Percentiles rank a stretch among this genome's conserved stretches.
Evolutionary conservation across 495 filamentous ascomycete genomes (phyloP).

Genomic region (Penicillium roqueforti): DNA sequence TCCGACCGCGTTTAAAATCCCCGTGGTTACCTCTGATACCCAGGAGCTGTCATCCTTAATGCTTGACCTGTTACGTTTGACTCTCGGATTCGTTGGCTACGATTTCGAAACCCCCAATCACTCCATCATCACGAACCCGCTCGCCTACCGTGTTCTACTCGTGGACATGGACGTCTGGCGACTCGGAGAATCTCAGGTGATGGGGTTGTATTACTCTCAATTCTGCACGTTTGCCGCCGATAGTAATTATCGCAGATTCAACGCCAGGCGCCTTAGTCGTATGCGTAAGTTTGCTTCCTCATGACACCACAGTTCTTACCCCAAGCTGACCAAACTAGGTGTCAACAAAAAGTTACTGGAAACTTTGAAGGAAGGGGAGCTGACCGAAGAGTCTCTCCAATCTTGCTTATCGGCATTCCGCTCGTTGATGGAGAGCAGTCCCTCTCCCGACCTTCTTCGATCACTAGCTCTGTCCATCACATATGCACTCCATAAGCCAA

Average conservation of each 20-base stretch:
- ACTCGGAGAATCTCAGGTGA: conserved; percentile 64
- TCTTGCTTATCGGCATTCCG: conserved; percentile 75
- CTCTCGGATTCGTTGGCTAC: conserved; percentile 86
- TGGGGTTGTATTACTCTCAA: conserved; percentile 87
- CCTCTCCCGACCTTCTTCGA: conserved; percentile 75
- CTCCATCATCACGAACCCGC: conserved; percentile 90
- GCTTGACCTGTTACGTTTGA: conserved; percentile 65
- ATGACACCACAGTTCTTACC: neutral
- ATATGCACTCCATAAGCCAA: conserved; percentile 75
- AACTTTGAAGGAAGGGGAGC: conserved; percentile 78
- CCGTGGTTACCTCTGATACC: conserved; percentile 26
- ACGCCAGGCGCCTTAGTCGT: conserved; percentile 72
- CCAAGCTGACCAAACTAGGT: conserved; percentile 49
- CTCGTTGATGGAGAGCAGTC: conserved; percentile 70
- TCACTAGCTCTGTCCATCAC: conserved; percentile 92
- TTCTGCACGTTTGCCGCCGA: conserved; percentile 76
- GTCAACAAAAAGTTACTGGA: conserved; percentile 87
- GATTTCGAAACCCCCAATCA: conserved; percentile 68
- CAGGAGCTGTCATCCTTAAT: conserved; percentile 60
- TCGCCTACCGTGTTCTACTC: conserved; percentile 86
- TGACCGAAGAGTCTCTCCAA: conserved; percentile 62
- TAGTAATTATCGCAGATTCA: conserved; percentile 91
- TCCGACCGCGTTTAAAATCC: conserved; percentile 31
- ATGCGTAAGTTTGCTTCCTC: conserved; percentile 68
- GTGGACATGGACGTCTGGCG: conserved; percentile 93